Percentiles rank a stretch among this genome's conserved stretches.
phyloP scores from a whole-genome alignment of 106 monocot genomes.

The Triglochin maritima region DNA sequence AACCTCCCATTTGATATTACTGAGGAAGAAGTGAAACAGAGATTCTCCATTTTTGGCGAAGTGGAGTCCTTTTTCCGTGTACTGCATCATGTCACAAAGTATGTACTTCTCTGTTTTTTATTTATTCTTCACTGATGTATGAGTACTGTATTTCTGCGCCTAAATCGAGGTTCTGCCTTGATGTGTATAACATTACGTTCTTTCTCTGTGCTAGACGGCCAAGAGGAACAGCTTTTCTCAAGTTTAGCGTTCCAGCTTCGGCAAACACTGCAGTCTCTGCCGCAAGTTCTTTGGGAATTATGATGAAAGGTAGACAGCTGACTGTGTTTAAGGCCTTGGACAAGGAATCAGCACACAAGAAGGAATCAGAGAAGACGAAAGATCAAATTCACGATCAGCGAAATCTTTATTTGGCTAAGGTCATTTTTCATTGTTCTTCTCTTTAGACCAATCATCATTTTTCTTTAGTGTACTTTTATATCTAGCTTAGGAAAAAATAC shows the following conservation, averaged over 20 bases:
- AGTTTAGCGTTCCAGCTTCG: slow-evolving; percentile 56
- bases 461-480: neutral
- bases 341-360: slow-evolving; percentile 72
- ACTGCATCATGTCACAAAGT: slow-evolving; percentile 90
- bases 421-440: neutral
- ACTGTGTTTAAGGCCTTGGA: slow-evolving; percentile 70
- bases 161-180: neutral
- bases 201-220: slow-evolving; percentile 48
- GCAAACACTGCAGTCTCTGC: slow-evolving; percentile 75
- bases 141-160: neutral
- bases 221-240: slow-evolving; percentile 82
- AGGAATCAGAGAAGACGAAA: slow-evolving; percentile 49
- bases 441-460: neutral
- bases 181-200: neutral
- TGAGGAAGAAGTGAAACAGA: slow-evolving; percentile 70
- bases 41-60: slow-evolving; percentile 78
- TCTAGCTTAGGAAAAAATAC: neutral
- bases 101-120: slow-evolving; percentile 10
- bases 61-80: slow-evolving; percentile 62
- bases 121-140: neutral
- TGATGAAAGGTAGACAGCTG: slow-evolving; percentile 62
- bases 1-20: slow-evolving; percentile 88
- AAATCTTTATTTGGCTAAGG: slow-evolving; percentile 84
- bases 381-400: slow-evolving; percentile 67
- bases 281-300: slow-evolving; percentile 63